Percentiles rank a stretch among this genome's conserved stretches.
phyloP scores from a whole-genome alignment of 495 filamentous ascomycete species.

The Penicillium parvum region DNA sequence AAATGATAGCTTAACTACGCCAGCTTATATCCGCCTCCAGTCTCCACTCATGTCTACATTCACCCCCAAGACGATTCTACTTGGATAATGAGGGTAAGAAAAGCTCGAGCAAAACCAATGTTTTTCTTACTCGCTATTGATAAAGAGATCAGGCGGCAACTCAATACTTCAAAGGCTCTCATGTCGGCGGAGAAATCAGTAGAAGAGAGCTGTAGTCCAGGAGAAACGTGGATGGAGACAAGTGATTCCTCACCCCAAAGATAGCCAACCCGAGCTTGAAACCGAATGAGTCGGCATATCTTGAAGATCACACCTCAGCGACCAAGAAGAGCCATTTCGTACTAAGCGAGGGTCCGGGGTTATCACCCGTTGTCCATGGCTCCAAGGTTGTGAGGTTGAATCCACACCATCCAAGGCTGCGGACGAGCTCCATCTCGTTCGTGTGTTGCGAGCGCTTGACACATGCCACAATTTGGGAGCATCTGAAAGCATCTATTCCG shows the following conservation, averaged over 20 bases:
- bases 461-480: constrained; percentile 74
- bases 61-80: no score
- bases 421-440: constrained; percentile 60
- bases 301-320: constrained; percentile 67
- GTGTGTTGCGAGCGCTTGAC: constrained; percentile 62
- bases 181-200: background rate
- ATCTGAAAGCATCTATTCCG: constrained; percentile 59
- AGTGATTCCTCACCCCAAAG: no score
- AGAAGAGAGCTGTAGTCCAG: no score
- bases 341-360: constrained; percentile 53
- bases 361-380: constrained; percentile 54
- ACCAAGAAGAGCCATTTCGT: constrained; percentile 77
- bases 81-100: no score
- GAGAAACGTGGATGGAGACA: no score
- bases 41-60: no score
- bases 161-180: background rate
- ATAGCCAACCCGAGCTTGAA: no score
- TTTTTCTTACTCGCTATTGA: no score
- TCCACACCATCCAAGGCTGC: constrained; percentile 87
- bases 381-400: constrained; percentile 77
- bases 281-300: no score
- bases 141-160: background rate
- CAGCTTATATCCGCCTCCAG: no score
- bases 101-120: no score
- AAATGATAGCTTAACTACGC: no score